Evolutionary conservation across 768 basidiomycete genomes (phyloP), one percentile per base, ranked within the genome.

Genomic region (Leccinellum albellum): DNA sequence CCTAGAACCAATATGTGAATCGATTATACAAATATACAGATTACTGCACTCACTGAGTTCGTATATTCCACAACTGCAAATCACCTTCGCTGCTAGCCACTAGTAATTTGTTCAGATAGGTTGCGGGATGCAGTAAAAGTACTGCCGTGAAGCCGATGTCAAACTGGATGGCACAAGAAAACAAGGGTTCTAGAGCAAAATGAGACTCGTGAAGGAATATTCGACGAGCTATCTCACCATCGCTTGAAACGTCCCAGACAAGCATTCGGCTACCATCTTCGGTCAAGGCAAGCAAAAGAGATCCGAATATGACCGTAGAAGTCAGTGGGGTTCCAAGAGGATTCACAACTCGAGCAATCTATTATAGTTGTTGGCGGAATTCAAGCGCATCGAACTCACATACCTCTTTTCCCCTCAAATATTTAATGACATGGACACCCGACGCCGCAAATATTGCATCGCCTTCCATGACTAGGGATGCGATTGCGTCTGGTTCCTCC

Each of bases 51-150:
- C 56, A 92, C 92, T 82, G 82, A 12, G 94, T 87, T 8, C 86
- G 81, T 60, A 93, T 85, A 71, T 98, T 99, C 94, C 94, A 98
- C n/a, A 99, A 73, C 58, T 97, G 91, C 65, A 98, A 74, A 44
- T 74, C 76, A 4, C 97, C 97, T 70, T 94, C 81, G 55, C 76
- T 81, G 64, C 92, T 91, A 3, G 87, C 84, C 12, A 98, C 82
- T 1, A 98, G 78, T 1, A 98, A 79, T 75, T 99, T 99, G 78
- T 99, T 98, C 51, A 99, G 72, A 73, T 98, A 98, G 13, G 97
- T 98, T 1, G 94, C 88, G 3, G 97, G 97, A 69, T 99, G 97
- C 6, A 97, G 78, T 44, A 97, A 76, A 26, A 79, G 80, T 5
- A 84, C 88, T n/a, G 95, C 95, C 2, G 86, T 88, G 71, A 98